A percentile compares a stretch with the other conserved stretches of the same genome.
Evolutionary conservation across 2,329 filamentous ascomycete genomes (phyloP).

Genomic region (Tolypocladium amazonense): DNA sequence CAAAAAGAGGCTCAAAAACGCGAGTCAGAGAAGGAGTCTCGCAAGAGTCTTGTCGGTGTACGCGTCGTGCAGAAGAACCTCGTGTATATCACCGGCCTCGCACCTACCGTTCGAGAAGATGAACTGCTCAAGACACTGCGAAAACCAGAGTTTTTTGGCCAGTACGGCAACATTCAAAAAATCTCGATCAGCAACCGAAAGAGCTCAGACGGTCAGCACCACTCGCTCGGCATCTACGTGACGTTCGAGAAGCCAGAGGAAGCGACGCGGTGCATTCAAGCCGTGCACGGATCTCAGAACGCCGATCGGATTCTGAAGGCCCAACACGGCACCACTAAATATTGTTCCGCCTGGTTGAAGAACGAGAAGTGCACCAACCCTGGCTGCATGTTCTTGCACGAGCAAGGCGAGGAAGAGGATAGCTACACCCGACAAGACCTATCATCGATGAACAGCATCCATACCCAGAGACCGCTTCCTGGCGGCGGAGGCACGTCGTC

Average conservation of each 20-base stretch:
- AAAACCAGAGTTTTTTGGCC: slow-evolving; percentile 88
- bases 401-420: slow-evolving; percentile 95
- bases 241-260: slow-evolving; percentile 90
- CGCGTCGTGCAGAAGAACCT: slow-evolving; percentile 97
- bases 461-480: slow-evolving; percentile 60
- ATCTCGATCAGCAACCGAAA: slow-evolving; percentile 97
- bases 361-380: slow-evolving; percentile 92
- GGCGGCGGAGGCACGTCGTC: slow-evolving; percentile 36
- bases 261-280: slow-evolving; percentile 78
- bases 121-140: slow-evolving; percentile 83
- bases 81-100: slow-evolving; percentile 93
- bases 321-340: slow-evolving; percentile 84
- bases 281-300: slow-evolving; percentile 87
- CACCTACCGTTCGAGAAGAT: slow-evolving; percentile 84
- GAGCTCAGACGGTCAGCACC: slow-evolving; percentile 61
- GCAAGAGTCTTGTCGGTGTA: slow-evolving; percentile 91
- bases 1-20: slow-evolving; percentile 95
- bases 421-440: slow-evolving; percentile 92
- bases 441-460: slow-evolving; percentile 86
- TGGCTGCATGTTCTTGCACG: slow-evolving; percentile 96
- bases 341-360: slow-evolving; percentile 92
- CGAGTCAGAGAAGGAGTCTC: slow-evolving; percentile 88
- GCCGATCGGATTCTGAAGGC: slow-evolving; percentile 76
- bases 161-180: slow-evolving; percentile 97
- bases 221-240: slow-evolving; percentile 95